phyloP scores from a whole-genome alignment of 805 yeast species.

The Candida insectorum region DNA sequence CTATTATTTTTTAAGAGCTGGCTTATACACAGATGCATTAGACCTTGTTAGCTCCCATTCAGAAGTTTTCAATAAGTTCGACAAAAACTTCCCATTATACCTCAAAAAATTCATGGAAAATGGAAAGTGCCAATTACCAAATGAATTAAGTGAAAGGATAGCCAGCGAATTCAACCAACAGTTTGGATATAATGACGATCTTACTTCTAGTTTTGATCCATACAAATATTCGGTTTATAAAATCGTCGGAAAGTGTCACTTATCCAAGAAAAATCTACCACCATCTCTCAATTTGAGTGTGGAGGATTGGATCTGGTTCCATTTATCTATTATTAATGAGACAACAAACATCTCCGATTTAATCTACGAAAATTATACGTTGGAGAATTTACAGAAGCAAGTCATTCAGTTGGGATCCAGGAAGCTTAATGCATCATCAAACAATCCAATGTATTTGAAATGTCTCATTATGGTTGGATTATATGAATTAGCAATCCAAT shows the following conservation, averaged over 20 bases:
- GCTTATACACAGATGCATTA: conserved; percentile 75
- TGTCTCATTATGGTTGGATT: conserved; percentile 72
- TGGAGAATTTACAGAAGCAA: conserved; percentile 70
- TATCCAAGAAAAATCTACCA: conserved; percentile 64
- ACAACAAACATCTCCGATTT: conserved; percentile 47
- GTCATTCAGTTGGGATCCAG: conserved; percentile 70
- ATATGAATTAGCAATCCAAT: conserved; percentile 75
- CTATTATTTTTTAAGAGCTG: conserved; percentile 81
- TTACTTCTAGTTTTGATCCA: conserved; percentile 64
- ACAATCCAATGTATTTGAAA: conserved; percentile 71
- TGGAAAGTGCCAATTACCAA: conserved; percentile 55
- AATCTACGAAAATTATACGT: conserved; percentile 65
- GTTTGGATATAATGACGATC: conserved; percentile 57
- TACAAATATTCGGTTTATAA: conserved; percentile 88
- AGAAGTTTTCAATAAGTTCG: conserved; percentile 77
- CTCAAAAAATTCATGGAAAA: conserved; percentile 61
- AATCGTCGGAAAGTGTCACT: conserved; percentile 84
- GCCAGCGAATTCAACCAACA: conserved; percentile 81
- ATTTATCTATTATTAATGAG: conserved; percentile 66
- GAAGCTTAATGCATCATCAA: conserved; percentile 62
- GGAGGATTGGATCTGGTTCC: conserved; percentile 98
- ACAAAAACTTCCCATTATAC: conserved; percentile 77
- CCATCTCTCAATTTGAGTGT: conserved; percentile 68
- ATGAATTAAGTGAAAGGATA: conserved; percentile 65
- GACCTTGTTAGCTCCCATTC: conserved; percentile 61